These are phyloP conservation scores for Closterium sp. DNA, from an alignment of 139 green algal genomes.

Conservation along the genomic window DNA sequence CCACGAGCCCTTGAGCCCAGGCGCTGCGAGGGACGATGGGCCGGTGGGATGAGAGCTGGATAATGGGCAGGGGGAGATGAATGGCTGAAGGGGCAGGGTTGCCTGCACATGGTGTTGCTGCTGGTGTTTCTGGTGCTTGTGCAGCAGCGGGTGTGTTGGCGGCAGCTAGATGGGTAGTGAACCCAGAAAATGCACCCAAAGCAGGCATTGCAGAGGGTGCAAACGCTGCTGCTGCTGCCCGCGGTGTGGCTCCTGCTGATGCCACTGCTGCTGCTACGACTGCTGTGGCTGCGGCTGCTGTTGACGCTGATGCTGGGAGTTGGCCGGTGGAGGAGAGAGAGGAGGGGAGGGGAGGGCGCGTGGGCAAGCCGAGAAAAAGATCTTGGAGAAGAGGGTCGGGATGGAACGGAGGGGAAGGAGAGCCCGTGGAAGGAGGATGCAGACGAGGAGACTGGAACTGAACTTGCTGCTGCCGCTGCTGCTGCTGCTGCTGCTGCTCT, in stretches of 20 bases:
- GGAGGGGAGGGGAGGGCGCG: background rate
- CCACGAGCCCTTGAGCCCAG: background rate
- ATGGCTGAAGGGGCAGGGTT: too few relatives aligned
- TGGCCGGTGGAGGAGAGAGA: background rate
- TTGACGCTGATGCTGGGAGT: background rate
- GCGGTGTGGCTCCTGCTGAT: background rate
- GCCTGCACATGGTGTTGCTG: too few relatives aligned
- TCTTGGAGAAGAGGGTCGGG: background rate
- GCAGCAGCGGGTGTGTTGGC: too few relatives aligned
- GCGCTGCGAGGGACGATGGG: background rate
- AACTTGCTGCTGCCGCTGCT: background rate
- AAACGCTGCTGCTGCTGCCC: background rate
- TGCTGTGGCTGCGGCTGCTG: background rate
- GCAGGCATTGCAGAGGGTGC: too few relatives aligned
- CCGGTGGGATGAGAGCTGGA: background rate
- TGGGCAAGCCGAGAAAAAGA: background rate
- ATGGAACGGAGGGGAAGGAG: background rate
- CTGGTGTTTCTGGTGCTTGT: too few relatives aligned
- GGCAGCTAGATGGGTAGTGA: too few relatives aligned
- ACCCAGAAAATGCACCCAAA: too few relatives aligned
- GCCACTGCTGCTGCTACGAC: background rate
- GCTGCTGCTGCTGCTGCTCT: background rate
- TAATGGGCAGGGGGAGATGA: background rate
- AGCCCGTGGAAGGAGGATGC: background rate
- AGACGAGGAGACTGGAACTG: background rate